Percentiles rank a stretch among this genome's conserved stretches.
These are phyloP conservation scores for Cercospora beticola DNA, from an alignment of 2,329 filamentous ascomycete genomes.

Conservation along the genomic window DNA sequence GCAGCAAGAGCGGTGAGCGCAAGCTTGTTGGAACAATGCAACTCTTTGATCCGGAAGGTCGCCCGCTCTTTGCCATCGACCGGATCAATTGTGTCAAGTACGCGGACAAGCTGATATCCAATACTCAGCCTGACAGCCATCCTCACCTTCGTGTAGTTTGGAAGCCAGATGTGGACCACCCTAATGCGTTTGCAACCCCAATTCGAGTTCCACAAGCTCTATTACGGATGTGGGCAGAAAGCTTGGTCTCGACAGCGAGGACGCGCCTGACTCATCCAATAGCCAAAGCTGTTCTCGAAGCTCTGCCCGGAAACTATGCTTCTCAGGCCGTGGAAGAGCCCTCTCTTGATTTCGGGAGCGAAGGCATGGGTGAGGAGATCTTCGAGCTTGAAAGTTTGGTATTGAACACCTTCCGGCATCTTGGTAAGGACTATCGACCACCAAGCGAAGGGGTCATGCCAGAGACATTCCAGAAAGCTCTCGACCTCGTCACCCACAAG, in stretches of 20 bases:
- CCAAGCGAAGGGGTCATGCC: background rate
- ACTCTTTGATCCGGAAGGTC: background rate
- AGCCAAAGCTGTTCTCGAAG: background rate
- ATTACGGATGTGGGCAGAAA: background rate
- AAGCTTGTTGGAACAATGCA: background rate
- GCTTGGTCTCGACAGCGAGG: background rate
- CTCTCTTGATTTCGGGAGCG: background rate
- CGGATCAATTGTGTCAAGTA: background rate
- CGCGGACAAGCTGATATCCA: background rate
- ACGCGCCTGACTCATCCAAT: background rate
- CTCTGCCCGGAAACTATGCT: background rate
- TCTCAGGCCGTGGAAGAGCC: background rate
- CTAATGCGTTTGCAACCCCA: background rate
- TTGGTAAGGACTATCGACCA: background rate
- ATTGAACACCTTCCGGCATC: background rate
- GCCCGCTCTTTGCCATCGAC: background rate
- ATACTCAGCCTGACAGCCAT: background rate
- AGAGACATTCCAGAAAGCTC: background rate
- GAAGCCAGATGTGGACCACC: background rate
- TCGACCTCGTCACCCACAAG: background rate
- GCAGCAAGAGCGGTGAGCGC: background rate
- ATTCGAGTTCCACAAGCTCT: background rate
- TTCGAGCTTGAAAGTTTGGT: background rate
- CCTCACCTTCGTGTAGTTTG: background rate
- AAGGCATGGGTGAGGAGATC: background rate